These are phyloP conservation scores for Diaporthe destruens DNA, from an alignment of 2,329 filamentous ascomycete genomes.

Conservation along the genomic window DNA sequence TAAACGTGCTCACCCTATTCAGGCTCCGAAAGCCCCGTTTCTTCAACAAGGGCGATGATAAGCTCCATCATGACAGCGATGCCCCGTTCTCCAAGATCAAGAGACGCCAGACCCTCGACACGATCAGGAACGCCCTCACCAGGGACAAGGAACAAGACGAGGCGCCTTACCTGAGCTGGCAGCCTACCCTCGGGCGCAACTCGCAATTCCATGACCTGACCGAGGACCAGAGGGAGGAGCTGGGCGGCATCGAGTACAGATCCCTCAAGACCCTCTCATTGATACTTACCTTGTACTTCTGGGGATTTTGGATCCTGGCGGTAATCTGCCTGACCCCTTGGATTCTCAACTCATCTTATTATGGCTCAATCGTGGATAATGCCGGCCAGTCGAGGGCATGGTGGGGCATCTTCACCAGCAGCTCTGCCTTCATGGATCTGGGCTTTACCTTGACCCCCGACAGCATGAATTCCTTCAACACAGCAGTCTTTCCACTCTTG, in stretches of 20 bases:
- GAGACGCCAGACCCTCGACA: constrained; percentile 67
- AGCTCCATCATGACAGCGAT: constrained; percentile 52
- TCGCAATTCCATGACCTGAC: constrained; percentile 87
- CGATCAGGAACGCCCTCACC: constrained; percentile 68
- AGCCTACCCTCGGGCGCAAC: constrained; percentile 92
- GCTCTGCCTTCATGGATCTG: constrained; percentile 93
- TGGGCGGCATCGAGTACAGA: constrained; percentile 96
- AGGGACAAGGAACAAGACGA: constrained; percentile 63
- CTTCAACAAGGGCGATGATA: constrained; percentile 54
- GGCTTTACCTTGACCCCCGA: constrained; percentile 92
- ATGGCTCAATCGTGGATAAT: constrained; percentile 72
- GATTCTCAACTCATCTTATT: constrained; percentile 74
- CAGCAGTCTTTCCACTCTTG: constrained; percentile 80
- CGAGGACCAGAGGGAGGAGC: constrained; percentile 91
- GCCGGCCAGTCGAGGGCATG: constrained; percentile 77
- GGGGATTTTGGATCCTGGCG: constrained; percentile 84
- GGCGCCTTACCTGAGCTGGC: constrained; percentile 94
- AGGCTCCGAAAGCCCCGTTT: constrained; percentile 42
- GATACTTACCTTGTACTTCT: constrained; percentile 83
- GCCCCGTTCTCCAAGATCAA: constrained; percentile 47
- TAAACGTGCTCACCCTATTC: constrained; percentile 51
- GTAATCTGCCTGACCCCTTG: constrained; percentile 82
- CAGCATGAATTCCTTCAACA: constrained; percentile 92
- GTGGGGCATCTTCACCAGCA: constrained; percentile 94
- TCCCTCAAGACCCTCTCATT: constrained; percentile 87